Evolutionary conservation across 73 alveolate genomes (phyloP), one percentile per base, ranked within the genome.

Genomic region (Blepharisma stoltei): DNA sequence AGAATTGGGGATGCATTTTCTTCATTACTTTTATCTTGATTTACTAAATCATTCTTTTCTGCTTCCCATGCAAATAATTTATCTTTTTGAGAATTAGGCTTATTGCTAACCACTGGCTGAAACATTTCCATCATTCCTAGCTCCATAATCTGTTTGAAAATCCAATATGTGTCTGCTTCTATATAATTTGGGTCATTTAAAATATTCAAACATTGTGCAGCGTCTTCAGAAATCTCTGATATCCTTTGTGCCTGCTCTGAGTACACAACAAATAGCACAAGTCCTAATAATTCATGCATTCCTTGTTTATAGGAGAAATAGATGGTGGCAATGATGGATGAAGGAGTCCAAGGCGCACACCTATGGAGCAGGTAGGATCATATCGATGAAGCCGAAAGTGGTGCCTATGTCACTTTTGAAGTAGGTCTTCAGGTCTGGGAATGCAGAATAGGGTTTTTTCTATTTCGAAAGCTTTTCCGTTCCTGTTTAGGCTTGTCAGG

Each of bases 251-350:
- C 75, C 2, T 14, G 27, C 18, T 85, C 92, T 7, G 90, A 86
- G 71, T 78, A 87, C 71, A 83, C 73, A 0, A 90, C 89, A 84
- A 78, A 90, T 25, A 85, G 50, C 47, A 92, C 80, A 7, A 92
- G 70, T 9, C 95, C 97, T 53, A 91, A 75, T 27, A 94, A 55
- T 52, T 94, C 99, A 83, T 92, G 92, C 97, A 94, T 89, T 55
- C 99, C 97, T 70, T 94, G 92, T 54, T 90, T n/a, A n/a, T n/a
- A n/a, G n/a, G n/a, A n/a, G n/a, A n/a, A n/a, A n/a, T n/a, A n/a
- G n/a, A n/a, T n/a, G n/a, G n/a, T n/a, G n/a, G n/a, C n/a, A n/a
- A n/a, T n/a, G n/a, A n/a, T n/a, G n/a, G n/a, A n/a, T n/a, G n/a
- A n/a, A n/a, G n/a, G n/a, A n/a, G n/a, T n/a, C n/a, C n/a, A n/a